Base-by-base conservation (phyloP, 2,329 filamentous ascomycete species). In the Calonectria naviculata region DNA sequence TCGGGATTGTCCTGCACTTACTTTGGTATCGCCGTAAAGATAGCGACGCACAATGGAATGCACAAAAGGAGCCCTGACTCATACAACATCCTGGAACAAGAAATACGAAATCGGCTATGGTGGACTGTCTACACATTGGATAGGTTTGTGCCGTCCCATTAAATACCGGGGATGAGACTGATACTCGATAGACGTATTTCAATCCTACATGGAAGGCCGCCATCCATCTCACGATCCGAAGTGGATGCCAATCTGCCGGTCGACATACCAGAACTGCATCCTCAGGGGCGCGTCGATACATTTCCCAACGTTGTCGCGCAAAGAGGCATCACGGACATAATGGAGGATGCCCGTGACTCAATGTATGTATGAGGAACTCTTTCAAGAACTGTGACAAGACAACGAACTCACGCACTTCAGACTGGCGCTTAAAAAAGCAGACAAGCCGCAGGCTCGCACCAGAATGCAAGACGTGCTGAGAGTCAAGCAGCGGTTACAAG, bases 51-150 rank as follows among this genome's bases (percentile, higher is more conserved):
- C 19, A 70, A 44, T 13, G 70, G 71, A 1, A 67, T 78, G 42
- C 76, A 77, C 31, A 65, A 65, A 17, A 68, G 44, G 19, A 41
- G 8, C 7, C 7, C 29, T 1, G 28, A 36, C 5, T 29, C 29
- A 2, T 3, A 66, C 0, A 38, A 15, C 3, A 1, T 7, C 2
- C n/a, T 56, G 6, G 62, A 78, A 13, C 15, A 15, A 1, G 74
- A 75, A 54, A 36, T 76, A 4, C 41, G 68, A 15, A 77, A 76
- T n/a, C 65, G 74, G 15, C 68, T 77, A 42, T 78, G 76, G 76
- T 78, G 76, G 76, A 78, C 76, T 12, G 68, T 73, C 7, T 77
- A 75, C 29, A 71, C 68, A 10, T 44, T 76, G 3, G 73, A 78
- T 58, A 75, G 74, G 75, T 77, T 24, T 5, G 58, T n/a, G 8